These are phyloP conservation scores for Sistotremastrum niveocremeum DNA, from an alignment of 768 basidiomycete species.

Conservation along the genomic window DNA sequence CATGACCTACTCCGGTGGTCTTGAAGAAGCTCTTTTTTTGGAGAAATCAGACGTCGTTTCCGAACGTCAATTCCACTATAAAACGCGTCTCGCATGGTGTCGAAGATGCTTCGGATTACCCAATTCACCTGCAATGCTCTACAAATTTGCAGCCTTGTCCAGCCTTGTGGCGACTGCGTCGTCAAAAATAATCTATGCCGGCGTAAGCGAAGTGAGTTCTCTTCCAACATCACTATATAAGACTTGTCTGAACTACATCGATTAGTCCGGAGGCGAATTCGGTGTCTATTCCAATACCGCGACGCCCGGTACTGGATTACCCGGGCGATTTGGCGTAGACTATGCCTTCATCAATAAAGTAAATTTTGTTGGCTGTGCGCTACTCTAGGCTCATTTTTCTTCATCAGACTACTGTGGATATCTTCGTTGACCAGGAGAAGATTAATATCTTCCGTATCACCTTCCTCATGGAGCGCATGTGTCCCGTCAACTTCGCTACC, in stretches of 20 bases:
- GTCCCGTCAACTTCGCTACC: slow-evolving; percentile 6
- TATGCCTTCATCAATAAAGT: slow-evolving; percentile 37
- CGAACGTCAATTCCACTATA: too few relatives aligned
- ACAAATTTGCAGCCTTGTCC: too few relatives aligned
- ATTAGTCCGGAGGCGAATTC: slow-evolving; percentile 34
- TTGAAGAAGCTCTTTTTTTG: too few relatives aligned
- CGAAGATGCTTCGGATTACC: too few relatives aligned
- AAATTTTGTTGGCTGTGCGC: not conserved
- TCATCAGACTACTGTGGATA: slow-evolving; percentile 27
- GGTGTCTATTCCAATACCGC: slow-evolving; percentile 24
- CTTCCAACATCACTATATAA: not conserved
- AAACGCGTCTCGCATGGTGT: too few relatives aligned
- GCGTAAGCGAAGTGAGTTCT: slow-evolving; percentile 28
- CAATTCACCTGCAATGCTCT: too few relatives aligned
- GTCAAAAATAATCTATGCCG: slow-evolving; percentile 30
- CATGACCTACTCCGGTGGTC: too few relatives aligned
- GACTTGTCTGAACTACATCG: not conserved
- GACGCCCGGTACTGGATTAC: slow-evolving; percentile 26
- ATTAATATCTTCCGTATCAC: slow-evolving; percentile 37
- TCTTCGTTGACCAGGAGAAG: slow-evolving; percentile 33
- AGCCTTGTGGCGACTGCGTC: slow-evolving; percentile 1
- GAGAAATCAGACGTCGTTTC: too few relatives aligned
- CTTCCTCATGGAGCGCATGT: slow-evolving; percentile 24
- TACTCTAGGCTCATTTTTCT: not conserved
- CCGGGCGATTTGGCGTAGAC: slow-evolving; percentile 29